Conservation (phyloP, 2,329 filamentous ascomycete species). For the Rutstroemia sp. region DNA sequence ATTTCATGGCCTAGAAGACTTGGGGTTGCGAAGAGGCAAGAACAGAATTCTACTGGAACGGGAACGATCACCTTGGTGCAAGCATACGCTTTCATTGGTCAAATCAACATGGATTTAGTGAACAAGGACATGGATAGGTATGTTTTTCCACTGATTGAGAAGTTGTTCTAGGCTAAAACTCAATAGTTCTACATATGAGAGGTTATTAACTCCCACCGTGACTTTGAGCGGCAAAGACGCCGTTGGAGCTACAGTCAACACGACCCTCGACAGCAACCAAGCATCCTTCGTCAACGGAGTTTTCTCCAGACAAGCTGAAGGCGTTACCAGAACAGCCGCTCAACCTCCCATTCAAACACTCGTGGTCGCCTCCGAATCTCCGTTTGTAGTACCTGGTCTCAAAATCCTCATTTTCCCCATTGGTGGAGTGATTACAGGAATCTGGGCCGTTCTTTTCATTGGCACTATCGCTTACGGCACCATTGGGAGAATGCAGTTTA, state of each 20-base stretch:
- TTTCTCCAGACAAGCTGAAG: slow-evolving; percentile 44
- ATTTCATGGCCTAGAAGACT: slow-evolving; percentile 22
- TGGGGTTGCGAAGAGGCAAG: slow-evolving; percentile 15
- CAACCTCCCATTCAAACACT: slow-evolving; percentile 26
- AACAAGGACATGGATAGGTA: slow-evolving; percentile 52
- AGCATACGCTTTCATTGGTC: slow-evolving; percentile 60
- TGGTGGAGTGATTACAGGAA: slow-evolving; percentile 57
- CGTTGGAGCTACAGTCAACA: slow-evolving; percentile 45
- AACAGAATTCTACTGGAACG: background rate
- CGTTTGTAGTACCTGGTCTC: slow-evolving; percentile 63
- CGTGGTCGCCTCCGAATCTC: slow-evolving; percentile 31
- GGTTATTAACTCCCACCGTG: slow-evolving; percentile 60
- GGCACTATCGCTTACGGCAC: slow-evolving; percentile 57
- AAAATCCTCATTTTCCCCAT: slow-evolving; percentile 63
- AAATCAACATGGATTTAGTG: slow-evolving; percentile 54
- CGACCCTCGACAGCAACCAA: slow-evolving; percentile 62
- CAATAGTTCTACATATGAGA: slow-evolving; percentile 39
- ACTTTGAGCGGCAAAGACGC: slow-evolving; percentile 53
- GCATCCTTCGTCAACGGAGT: slow-evolving; percentile 65
- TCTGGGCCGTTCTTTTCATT: slow-evolving; percentile 54
- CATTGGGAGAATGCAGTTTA: slow-evolving; percentile 57
- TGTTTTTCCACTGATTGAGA: slow-evolving; percentile 26
- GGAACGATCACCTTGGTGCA: slow-evolving; percentile 42
- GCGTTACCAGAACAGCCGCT: slow-evolving; percentile 24
- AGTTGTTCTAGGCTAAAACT: slow-evolving; percentile 34